phyloP scores from a whole-genome alignment of 202 grass and related monocot genomes.

The Carex arenaria region DNA sequence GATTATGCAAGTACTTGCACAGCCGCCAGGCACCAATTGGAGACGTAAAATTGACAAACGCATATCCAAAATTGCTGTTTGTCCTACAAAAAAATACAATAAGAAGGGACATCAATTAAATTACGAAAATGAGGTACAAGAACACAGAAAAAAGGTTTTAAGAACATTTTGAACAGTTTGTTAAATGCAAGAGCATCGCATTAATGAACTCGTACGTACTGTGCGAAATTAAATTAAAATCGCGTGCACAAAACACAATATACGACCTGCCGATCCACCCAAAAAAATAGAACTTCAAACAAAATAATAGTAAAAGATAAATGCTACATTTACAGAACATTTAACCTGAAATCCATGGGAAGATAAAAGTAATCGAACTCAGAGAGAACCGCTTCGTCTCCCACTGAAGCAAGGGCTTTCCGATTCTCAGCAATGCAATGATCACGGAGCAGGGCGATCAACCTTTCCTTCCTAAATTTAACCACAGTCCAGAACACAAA shows the following conservation, averaged over 20 bases:
- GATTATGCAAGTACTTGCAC: not conserved
- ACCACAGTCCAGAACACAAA: not conserved
- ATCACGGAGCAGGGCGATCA: constrained; percentile 32
- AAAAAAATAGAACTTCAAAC: not conserved
- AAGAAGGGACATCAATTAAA: not conserved
- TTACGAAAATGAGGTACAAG: not conserved
- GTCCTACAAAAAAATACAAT: constrained; percentile 19
- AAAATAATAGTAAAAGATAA: not conserved
- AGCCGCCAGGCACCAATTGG: constrained; percentile 29
- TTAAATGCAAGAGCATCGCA: no score
- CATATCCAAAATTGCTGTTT: constrained; percentile 42
- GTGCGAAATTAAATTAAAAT: not conserved
- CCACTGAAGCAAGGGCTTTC: not conserved
- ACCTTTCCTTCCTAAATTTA: constrained; percentile 2
- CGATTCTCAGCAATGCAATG: constrained; percentile 42
- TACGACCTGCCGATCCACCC: not conserved
- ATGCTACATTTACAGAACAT: not conserved
- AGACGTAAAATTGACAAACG: constrained; percentile 55
- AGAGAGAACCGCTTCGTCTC: not conserved
- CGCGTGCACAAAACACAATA: not conserved
- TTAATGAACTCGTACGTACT: no score
- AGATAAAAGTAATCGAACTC: constrained; percentile 60
- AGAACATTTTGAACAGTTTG: not conserved
- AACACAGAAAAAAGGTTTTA: not conserved
- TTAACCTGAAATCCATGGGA: constrained; percentile 48